Base-by-base conservation (phyloP, 1,284 basidiomycete genomes). In the Ceratobasidium sp. region DNA sequence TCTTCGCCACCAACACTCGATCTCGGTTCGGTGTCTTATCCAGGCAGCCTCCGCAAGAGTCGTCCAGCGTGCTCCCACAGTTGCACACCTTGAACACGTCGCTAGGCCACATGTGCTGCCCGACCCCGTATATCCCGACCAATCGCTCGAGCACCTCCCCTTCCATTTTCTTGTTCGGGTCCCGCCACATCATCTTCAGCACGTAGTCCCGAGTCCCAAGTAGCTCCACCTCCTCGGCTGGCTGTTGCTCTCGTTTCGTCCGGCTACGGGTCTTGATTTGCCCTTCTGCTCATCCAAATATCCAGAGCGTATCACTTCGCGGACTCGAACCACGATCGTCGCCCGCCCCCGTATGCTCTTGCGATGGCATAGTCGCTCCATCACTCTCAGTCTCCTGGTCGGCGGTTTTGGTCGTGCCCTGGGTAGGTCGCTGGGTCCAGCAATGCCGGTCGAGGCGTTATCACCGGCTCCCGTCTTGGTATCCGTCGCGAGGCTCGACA, bases 141-240 rank as follows among this genome's bases (percentile, higher is more conserved):
- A 71, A 19, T 13, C 19, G 39, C 8, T 48, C 34, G 27, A 71
- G 22, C 41, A 71, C 68, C 9, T 71, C 68, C 3, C 68, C 68
- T 19, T 71, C 68, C 22, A 56, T 24, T 14, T 39, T n/a, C 31
- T 39, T n/a, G 13, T 22, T 19, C 11, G 56, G 54, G 27, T 71
- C 68, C 9, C 68, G 68, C 68, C 68, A 71, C 9, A 71, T 61
- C 24, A 61, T 19, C 54, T 71, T 71, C 16, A 71, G 56, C 43
- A 59, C 54, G 31, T 69, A 69, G 27, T 43, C 51, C 24, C 22
- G 22, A 13, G 34, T 19, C 19, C 27, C 5, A 6, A 27, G 63
- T 27, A 16, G 39, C 24, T 49, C 43, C 34, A 56, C 29, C 39
- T 56, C 49, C 19, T 53, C 29, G 13, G 53, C 64, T 22, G n/a